A percentile compares a stretch with the other conserved stretches of the same genome.
Conservation (phyloP, 2,329 filamentous ascomycete genomes). For the Xylariaceae sp. region DNA sequence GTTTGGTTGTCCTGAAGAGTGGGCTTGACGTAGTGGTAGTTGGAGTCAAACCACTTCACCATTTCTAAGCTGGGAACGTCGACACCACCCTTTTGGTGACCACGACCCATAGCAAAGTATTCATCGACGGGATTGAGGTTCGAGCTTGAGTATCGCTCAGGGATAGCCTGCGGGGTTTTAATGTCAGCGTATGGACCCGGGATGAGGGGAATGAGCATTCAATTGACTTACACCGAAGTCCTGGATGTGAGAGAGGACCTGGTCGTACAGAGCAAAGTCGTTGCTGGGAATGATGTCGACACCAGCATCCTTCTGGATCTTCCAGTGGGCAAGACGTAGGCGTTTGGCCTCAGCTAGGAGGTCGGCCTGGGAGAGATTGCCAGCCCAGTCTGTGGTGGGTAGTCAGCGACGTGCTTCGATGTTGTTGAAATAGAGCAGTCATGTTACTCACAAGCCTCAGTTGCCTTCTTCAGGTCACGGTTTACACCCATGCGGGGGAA, state of each 20-base stretch:
- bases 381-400: constrained; percentile 69
- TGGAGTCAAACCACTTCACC: constrained; percentile 99
- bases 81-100: constrained; percentile 91
- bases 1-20: constrained; percentile 95
- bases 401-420: constrained; percentile 19
- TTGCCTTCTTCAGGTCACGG: constrained; percentile 99
- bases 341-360: constrained; percentile 95
- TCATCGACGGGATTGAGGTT: constrained; percentile 87
- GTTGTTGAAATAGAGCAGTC: constrained; percentile 1
- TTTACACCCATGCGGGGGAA: constrained; percentile 98
- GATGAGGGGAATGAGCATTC: neutral
- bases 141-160: constrained; percentile 91
- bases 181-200: constrained; percentile 22
- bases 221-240: constrained; percentile 79
- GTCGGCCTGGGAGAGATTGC: constrained; percentile 89
- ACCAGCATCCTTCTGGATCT: constrained; percentile 98
- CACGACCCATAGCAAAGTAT: constrained; percentile 99
- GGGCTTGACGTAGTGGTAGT: constrained; percentile 99
- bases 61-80: constrained; percentile 96
- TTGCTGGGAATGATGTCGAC: constrained; percentile 99
- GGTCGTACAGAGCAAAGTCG: constrained; percentile 98
- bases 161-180: constrained; percentile 68
- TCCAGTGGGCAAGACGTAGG: constrained; percentile 96
- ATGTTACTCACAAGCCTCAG: constrained; percentile 74
- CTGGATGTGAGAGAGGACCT: constrained; percentile 97